Base-by-base conservation (phyloP, 352 stramenopile genomes). In the Blastocystis sp. region DNA sequence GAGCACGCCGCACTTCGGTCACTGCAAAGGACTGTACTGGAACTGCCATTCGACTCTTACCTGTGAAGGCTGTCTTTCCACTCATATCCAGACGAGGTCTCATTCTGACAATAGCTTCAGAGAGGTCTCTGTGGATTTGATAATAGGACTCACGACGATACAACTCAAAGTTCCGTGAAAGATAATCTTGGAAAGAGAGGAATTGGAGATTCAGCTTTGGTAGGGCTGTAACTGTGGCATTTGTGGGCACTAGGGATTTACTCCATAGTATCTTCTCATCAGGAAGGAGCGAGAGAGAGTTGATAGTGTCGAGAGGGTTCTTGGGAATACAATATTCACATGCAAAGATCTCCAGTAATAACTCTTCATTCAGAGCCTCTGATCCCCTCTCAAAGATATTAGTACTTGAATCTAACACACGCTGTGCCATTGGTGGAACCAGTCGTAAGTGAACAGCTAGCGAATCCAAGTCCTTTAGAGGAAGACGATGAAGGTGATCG, bases 161-260 rank as follows among this genome's bases (percentile, higher is more conserved):
- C 35, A 98, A 91, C 76, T 95, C 92, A 91, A 96, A 97, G 87
- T 94, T 96, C 24, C 96, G 94, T 42, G 96, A 90, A 7, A 98
- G 90, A 91, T 98, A 98, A 90, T 99, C 97, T 11, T 93, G 84
- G 54, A 97, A 90, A 19, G 95, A 98, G 22, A 99, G 91, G 90
- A 97, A 99, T 90, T 98, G 95, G 27, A 98, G 90, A 76, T 94
- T 95, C n/a, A 98, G 92, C 91, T 98, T 98, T 17, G 95, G 95
- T 42, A 98, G 90, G 3, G 95, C 93, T 15, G 98, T 90, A 7
- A 24, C 5, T 22, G n/a, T 11, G 3, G 0, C 40, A 3, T 1
- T 22, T 22, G 89, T 57, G 22, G 91, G 90, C 30, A 94, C 91
- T 15, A 94, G 81, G 76, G 94, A 87, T 35, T 92, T 89, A 90